phyloP scores from a whole-genome alignment of 768 basidiomycete species.

The Hygrocybe coccinea region DNA sequence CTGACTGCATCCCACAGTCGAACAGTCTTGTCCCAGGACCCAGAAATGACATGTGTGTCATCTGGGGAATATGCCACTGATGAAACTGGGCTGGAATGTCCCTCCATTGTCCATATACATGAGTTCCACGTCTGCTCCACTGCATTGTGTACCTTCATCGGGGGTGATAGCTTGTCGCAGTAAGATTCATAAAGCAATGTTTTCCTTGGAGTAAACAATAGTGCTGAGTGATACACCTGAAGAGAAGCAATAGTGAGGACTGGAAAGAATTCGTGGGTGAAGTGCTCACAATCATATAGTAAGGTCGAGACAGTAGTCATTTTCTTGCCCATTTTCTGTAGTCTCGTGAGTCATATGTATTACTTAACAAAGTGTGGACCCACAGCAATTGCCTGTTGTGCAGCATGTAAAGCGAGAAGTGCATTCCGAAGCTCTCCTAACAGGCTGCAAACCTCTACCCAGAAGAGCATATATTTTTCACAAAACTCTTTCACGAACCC shows the following conservation, averaged over 20 bases:
- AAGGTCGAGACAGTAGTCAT: not conserved
- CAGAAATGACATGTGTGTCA: conserved; percentile 4
- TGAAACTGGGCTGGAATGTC: conserved; percentile 1
- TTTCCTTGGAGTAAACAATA: not conserved
- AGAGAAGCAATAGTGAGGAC: not conserved
- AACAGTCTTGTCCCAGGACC: too few species aligned
- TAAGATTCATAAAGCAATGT: not conserved
- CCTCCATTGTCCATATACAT: not conserved
- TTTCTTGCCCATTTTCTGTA: not conserved
- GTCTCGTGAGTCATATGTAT: too few species aligned
- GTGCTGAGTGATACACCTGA: conserved; percentile 1
- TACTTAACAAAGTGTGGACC: not conserved
- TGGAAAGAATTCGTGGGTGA: too few species aligned
- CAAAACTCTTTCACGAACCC: not conserved
- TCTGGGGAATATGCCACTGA: not conserved
- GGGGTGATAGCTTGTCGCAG: not conserved
- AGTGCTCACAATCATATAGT: conserved; percentile 3
- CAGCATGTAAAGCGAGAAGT: not conserved
- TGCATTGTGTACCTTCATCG: not conserved
- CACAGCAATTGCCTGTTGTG: not conserved
- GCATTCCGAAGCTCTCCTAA: not conserved
- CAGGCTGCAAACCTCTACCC: not conserved
- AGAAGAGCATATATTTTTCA: not conserved
- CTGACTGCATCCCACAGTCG: too few species aligned
- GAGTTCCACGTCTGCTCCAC: not conserved